phyloP scores from a whole-genome alignment of 1,139 yeast genomes.

The Hansenula sp. region DNA sequence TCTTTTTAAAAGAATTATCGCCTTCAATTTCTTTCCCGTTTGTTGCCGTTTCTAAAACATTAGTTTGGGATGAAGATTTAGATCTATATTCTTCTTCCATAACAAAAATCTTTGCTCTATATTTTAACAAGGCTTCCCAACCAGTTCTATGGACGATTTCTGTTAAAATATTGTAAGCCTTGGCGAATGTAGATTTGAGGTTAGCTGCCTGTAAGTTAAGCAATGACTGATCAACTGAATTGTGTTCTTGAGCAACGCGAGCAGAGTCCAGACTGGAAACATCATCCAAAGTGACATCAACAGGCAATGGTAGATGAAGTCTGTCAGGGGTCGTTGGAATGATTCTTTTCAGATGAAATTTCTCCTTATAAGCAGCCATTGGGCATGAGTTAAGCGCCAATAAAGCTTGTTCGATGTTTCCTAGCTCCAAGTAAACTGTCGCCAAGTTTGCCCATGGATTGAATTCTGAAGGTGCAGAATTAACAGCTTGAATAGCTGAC shows the following conservation, averaged over 20 bases:
- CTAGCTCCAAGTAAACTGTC: slow-evolving; percentile 66
- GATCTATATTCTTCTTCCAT: slow-evolving; percentile 89
- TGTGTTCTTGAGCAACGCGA: slow-evolving; percentile 56
- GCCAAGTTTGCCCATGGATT: slow-evolving; percentile 85
- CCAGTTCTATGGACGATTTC: slow-evolving; percentile 76
- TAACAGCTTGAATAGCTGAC: slow-evolving; percentile 78
- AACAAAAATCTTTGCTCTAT: slow-evolving; percentile 87
- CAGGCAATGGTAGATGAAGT: slow-evolving; percentile 81
- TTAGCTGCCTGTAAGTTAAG: slow-evolving; percentile 81
- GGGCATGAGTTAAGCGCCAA: slow-evolving; percentile 91
- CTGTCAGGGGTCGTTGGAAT: slow-evolving; percentile 47
- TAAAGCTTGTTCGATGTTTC: slow-evolving; percentile 82
- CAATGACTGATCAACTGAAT: slow-evolving; percentile 64
- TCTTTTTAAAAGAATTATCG: slow-evolving; percentile 28
- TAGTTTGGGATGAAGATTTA: slow-evolving; percentile 36
- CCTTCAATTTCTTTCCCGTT: slow-evolving; percentile 36
- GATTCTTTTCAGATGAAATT: slow-evolving; percentile 50
- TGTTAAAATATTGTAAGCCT: slow-evolving; percentile 81
- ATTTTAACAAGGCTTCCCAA: slow-evolving; percentile 82
- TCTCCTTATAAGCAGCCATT: slow-evolving; percentile 81
- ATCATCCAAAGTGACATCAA: slow-evolving; percentile 63
- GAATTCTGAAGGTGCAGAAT: slow-evolving; percentile 89
- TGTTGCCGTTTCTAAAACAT: slow-evolving; percentile 38
- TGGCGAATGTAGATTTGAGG: slow-evolving; percentile 78
- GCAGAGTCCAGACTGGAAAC: slow-evolving; percentile 47